Base-by-base conservation (phyloP, 345 rosid species). In the Linum lewisii region DNA sequence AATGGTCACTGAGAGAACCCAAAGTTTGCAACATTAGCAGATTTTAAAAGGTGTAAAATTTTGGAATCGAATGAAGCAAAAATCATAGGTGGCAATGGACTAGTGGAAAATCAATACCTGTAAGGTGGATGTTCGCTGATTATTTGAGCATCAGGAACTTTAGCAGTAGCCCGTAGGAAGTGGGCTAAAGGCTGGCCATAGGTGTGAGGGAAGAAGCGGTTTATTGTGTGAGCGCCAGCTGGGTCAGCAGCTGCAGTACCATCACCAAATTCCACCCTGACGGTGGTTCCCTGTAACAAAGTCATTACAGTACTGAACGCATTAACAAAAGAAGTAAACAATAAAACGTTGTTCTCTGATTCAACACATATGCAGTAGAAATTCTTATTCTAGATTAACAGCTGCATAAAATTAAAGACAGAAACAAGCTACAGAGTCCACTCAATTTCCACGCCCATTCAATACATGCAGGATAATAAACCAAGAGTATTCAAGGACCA, bases 251-350 rank as follows among this genome's bases (percentile, higher is more conserved):
- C 76, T 34, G 80, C 79, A 20, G 95, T 81, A 53, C 77, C 69
- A 77, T 93, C 99, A 29, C 99, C 99, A 73, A 84, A 73, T 75
- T 90, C 97, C 5, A 93, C 97, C 66, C 99, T 87, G 24, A 93
- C 99, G n/a, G 91, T 77, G 38, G 91, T 87, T 54, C 99, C 99
- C 99, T 93, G 79, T 58, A 61, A 24, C 69, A 60, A 29, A 24
- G 20, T n/a, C 58, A 55, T 10, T 22, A 38, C 21, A 42, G 18
- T 22, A 38, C 21, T 32, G 18, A 42, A 42, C 47, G 2, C 15
- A 14, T 51, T 21, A 11, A 13, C 55, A 29, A 15, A 34, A 21
- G 24, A 7, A 11, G 11, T 59, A 16, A 19, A 25, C 23, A 24
- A 61, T 53, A 38, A 18, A 56, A 0, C 16, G 26, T 18, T 6